Evolutionary conservation across 1,284 basidiomycete species (phyloP).

Genomic region (Pseudozyma tsukubaensis): DNA sequence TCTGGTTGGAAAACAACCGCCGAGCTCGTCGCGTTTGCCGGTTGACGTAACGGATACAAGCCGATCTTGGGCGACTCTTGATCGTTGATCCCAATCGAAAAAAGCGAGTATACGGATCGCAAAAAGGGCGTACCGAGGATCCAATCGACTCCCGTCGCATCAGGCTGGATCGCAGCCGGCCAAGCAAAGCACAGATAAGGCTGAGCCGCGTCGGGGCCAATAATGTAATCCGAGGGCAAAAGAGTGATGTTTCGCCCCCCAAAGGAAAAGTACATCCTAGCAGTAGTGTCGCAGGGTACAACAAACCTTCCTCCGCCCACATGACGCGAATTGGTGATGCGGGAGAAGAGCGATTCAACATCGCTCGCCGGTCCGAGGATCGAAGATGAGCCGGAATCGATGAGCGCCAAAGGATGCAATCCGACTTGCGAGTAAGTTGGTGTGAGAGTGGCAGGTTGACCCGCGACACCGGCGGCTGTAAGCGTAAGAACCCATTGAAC

Average conservation of each 20-base stretch:
- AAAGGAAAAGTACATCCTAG: conserved; percentile 74
- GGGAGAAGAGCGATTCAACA: conserved; percentile 77
- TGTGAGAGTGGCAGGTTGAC: conserved; percentile 73
- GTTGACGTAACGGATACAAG: conserved; percentile 38
- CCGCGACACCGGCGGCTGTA: conserved; percentile 76
- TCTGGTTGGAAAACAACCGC: conserved; percentile 13
- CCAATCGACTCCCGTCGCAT: conserved; percentile 85
- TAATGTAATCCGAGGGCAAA: conserved; percentile 83
- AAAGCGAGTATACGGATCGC: conserved; percentile 83
- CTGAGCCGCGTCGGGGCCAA: conserved; percentile 77
- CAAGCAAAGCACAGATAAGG: conserved; percentile 82
- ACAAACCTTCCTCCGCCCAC: conserved; percentile 81
- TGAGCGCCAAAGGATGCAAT: conserved; percentile 77
- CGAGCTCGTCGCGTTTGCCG: conserved; percentile 69
- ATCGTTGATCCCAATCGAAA: conserved; percentile 71
- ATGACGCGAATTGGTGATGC: conserved; percentile 77
- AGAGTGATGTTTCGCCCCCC: conserved; percentile 76
- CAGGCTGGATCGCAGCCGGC: conserved; percentile 78
- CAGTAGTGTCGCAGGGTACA: conserved; percentile 79
- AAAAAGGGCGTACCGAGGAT: conserved; percentile 85
- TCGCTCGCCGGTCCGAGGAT: conserved; percentile 85
- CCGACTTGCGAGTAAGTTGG: conserved; percentile 77
- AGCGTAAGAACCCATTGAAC: conserved; percentile 83
- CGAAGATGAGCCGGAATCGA: conserved; percentile 83
- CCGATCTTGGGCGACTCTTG: conserved; percentile 48